Conservation (phyloP, 2,329 filamentous ascomycete species). For the Huntiella moniliformis region DNA sequence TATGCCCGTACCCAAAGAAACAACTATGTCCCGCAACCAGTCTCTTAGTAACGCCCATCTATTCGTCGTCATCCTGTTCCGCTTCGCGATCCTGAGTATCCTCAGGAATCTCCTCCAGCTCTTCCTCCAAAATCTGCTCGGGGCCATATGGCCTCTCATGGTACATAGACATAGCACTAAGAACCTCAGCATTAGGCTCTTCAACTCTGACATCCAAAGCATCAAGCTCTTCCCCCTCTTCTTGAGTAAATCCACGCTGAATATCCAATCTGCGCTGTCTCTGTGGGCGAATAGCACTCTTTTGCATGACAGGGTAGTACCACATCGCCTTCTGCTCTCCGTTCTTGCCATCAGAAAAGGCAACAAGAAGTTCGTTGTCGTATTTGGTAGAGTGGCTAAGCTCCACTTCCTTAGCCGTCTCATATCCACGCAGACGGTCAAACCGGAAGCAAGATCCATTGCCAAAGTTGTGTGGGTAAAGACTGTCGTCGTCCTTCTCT, state of each 20-base stretch:
- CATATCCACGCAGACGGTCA: constrained; percentile 43
- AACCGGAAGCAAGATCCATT: constrained; percentile 37
- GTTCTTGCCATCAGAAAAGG: constrained; percentile 34
- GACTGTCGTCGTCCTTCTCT: constrained; percentile 31
- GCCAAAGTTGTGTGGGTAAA: constrained; percentile 34
- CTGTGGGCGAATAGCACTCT: constrained; percentile 41
- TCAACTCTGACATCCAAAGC: constrained; percentile 36
- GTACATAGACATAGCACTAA: constrained; percentile 32
- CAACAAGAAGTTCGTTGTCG: constrained; percentile 42
- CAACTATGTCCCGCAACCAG: no score
- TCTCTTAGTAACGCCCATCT: neutral
- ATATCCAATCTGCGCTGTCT: constrained; percentile 44
- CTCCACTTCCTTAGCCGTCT: constrained; percentile 40
- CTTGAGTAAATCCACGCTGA: constrained; percentile 27
- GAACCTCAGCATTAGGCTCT: constrained; percentile 35
- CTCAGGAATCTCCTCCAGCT: constrained; percentile 12
- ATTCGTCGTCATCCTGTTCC: constrained; percentile 10
- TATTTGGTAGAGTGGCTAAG: constrained; percentile 41
- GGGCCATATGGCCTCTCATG: constrained; percentile 32
- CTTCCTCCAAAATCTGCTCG: constrained; percentile 16
- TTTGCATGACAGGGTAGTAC: constrained; percentile 51
- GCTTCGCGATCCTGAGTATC: constrained; percentile 2
- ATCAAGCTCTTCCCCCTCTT: constrained; percentile 31
- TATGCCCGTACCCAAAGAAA: no score
- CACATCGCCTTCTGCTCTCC: constrained; percentile 39